These are phyloP conservation scores for Aspergillus tanneri DNA, from an alignment of 2,329 filamentous ascomycete genomes.

Conservation along the genomic window DNA sequence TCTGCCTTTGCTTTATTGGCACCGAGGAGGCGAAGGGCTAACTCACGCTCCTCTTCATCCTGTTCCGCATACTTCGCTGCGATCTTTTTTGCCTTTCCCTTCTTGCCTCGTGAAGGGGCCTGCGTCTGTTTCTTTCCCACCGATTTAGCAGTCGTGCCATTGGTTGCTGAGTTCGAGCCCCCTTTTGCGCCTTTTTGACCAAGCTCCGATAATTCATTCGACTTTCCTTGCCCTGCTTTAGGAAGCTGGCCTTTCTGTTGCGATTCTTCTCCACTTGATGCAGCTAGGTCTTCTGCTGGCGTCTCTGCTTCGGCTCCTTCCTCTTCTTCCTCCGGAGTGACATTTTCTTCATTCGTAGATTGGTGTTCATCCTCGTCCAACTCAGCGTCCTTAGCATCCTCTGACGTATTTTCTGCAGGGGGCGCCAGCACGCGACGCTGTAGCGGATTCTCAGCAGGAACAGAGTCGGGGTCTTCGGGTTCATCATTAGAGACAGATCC, in stretches of 20 bases:
- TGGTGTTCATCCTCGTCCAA: conserved; percentile 39
- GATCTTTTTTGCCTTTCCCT: conserved; percentile 80
- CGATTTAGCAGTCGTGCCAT: conserved; percentile 21
- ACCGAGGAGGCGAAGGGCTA: conserved; percentile 85
- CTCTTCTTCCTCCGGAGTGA: conserved; percentile 25
- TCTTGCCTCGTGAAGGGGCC: conserved; percentile 64
- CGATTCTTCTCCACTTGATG: conserved; percentile 14
- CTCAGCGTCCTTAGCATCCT: conserved; percentile 33
- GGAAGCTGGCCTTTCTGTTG: conserved; percentile 34
- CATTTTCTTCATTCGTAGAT: conserved; percentile 24
- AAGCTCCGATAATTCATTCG: conserved; percentile 19
- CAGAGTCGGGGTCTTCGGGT: conserved; percentile 17
- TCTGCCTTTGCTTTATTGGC: conserved; percentile 57
- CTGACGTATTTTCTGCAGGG: conserved; percentile 22
- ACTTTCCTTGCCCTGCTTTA: conserved; percentile 32
- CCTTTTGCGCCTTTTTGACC: conserved; percentile 13
- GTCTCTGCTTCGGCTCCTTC: conserved; percentile 25
- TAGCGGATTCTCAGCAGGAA: conserved; percentile 18
- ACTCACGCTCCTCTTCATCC: conserved; percentile 85
- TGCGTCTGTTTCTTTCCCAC: conserved; percentile 19
- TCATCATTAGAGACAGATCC: conserved; percentile 22
- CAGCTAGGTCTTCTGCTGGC: conserved; percentile 2
- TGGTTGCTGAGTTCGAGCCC: conserved; percentile 2
- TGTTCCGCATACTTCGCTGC: conserved; percentile 89
- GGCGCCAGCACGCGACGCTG: conserved; percentile 19